Conservation (phyloP, 2,329 filamentous ascomycete species). For the Aspergillus hiratsukae region DNA sequence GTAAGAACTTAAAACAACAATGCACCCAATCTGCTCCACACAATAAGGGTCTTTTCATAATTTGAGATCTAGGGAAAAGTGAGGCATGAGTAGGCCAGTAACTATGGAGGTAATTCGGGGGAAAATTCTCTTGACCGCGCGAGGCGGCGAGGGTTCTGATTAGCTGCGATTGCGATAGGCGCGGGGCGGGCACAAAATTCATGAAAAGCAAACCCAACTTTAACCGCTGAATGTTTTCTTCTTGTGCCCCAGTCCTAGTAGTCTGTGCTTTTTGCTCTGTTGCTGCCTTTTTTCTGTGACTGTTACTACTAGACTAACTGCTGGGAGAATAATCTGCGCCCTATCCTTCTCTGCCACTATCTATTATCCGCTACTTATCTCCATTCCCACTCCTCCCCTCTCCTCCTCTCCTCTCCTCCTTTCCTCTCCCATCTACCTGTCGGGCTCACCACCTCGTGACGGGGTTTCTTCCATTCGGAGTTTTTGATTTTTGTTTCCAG, state of each 20-base stretch:
- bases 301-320: background rate
- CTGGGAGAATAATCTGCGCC: background rate
- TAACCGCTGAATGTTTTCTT: conserved; percentile 12
- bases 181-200: conserved; percentile 25
- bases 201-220: conserved; percentile 21
- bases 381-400: background rate
- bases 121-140: conserved; percentile 23
- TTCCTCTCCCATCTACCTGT: conserved; percentile 1
- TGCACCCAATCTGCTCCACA: background rate
- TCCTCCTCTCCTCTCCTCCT: background rate
- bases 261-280: conserved; percentile 3
- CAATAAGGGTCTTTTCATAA: background rate
- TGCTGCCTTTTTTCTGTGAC: background rate
- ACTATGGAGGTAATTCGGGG: background rate
- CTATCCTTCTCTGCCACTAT: conserved; percentile 14
- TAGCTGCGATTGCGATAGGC: conserved; percentile 22
- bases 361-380: conserved; percentile 16
- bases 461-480: conserved; percentile 20
- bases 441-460: conserved; percentile 15
- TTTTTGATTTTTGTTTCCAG: conserved; percentile 28
- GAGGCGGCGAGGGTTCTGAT: conserved; percentile 20
- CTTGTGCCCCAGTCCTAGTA: conserved; percentile 9
- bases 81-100: background rate
- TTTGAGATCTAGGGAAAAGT: background rate
- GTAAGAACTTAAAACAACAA: background rate